Conservation (phyloP, 805 yeast genomes). For the Wickerhamiella hasegawae region DNA sequence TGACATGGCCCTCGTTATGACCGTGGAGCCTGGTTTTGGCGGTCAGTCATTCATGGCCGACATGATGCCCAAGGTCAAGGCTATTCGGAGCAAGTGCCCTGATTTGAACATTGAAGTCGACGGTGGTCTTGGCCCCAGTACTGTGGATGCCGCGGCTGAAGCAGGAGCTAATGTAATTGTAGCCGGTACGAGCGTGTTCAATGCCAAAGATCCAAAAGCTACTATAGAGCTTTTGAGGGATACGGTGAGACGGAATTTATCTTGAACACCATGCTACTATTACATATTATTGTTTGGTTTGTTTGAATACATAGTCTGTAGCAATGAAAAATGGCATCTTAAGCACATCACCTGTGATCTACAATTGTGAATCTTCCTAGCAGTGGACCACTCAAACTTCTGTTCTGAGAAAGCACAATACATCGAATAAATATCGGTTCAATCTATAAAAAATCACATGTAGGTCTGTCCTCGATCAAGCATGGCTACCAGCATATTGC, state of each 20-base stretch:
- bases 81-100: slow-evolving; percentile 58
- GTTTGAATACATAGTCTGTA: too few species aligned
- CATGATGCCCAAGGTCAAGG: slow-evolving; percentile 91
- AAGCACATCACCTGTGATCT: too few species aligned
- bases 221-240: slow-evolving; percentile 55
- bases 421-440: too few species aligned
- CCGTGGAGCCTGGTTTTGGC: slow-evolving; percentile 98
- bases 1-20: slow-evolving; percentile 95
- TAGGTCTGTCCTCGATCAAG: too few species aligned
- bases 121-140: slow-evolving; percentile 84
- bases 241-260: slow-evolving; percentile 28
- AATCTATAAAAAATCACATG: too few species aligned
- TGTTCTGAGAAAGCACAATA: too few species aligned
- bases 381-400: too few species aligned
- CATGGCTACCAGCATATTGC: too few species aligned
- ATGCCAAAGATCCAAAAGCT: slow-evolving; percentile 62
- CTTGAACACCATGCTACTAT: neutral
- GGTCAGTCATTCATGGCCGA: slow-evolving; percentile 92
- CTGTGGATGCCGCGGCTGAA: slow-evolving; percentile 73
- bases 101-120: slow-evolving; percentile 83
- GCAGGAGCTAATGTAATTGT: slow-evolving; percentile 98
- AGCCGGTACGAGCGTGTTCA: slow-evolving; percentile 90
- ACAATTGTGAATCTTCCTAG: too few species aligned
- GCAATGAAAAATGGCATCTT: too few species aligned
- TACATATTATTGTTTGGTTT: too few species aligned